A percentile compares a stretch with the other conserved stretches of the same genome.
Conservation (phyloP, 345 rosid species). For the Brassica cretica region DNA sequence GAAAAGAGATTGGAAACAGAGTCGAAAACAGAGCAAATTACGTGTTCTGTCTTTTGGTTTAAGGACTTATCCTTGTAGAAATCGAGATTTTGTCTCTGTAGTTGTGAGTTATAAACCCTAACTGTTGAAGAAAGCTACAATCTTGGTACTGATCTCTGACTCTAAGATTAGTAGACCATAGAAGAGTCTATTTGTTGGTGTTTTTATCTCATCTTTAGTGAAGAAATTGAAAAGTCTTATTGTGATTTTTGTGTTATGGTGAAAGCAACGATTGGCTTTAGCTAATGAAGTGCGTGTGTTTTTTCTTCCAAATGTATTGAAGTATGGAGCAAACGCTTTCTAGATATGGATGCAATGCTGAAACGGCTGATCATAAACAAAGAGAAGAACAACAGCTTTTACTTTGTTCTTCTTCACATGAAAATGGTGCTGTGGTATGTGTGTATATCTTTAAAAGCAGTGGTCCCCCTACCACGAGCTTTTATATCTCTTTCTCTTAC, state of each 20-base stretch:
- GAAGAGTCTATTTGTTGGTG: not conserved
- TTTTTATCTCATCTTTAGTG: not conserved
- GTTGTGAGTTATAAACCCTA: slow-evolving; percentile 20
- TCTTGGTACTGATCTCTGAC: not conserved
- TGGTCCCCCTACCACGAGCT: not conserved
- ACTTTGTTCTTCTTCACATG: slow-evolving; percentile 17
- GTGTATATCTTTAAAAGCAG: slow-evolving; percentile 8
- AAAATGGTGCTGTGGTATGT: slow-evolving; percentile 29
- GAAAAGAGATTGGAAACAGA: slow-evolving; percentile 27
- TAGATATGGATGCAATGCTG: slow-evolving; percentile 28
- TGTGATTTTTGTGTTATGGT: slow-evolving; percentile 7
- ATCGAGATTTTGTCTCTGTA: not conserved
- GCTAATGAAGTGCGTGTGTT: slow-evolving; percentile 5
- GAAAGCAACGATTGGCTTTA: not conserved
- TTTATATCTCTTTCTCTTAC: not conserved
- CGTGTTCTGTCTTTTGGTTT: slow-evolving; percentile 7
- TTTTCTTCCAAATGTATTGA: not conserved
- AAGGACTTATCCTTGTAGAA: not conserved
- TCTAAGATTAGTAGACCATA: not conserved
- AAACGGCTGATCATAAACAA: slow-evolving; percentile 18
- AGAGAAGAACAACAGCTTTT: slow-evolving; percentile 26
- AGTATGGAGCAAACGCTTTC: slow-evolving; percentile 37
- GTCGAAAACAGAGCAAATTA: slow-evolving; percentile 30
- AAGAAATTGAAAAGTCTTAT: not conserved
- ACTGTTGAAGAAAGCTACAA: not conserved